A percentile compares a stretch with the other conserved stretches of the same genome.
Evolutionary conservation across 177 flowering plant genomes (phyloP).

Genomic region (Tripterygium wilfordii): DNA sequence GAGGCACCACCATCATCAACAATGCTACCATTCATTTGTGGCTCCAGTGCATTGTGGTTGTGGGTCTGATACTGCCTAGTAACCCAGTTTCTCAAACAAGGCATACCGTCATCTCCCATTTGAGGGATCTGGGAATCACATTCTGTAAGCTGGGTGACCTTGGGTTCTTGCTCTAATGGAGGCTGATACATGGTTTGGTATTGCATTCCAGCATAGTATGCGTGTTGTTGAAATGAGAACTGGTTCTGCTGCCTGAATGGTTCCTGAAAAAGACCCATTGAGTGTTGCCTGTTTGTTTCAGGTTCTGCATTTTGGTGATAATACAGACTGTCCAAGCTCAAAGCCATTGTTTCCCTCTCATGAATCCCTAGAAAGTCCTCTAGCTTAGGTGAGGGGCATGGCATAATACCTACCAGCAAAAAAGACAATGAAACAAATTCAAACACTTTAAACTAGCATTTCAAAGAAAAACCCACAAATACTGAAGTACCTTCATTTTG

Average conservation of each 20-base stretch:
- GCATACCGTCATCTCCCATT: slow-evolving; percentile 21
- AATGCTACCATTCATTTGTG: slow-evolving; percentile 22
- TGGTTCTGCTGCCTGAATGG: slow-evolving; percentile 25
- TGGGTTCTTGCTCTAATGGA: slow-evolving; percentile 20
- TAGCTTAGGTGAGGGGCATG: slow-evolving; percentile 67
- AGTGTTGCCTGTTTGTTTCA: slow-evolving; percentile 16
- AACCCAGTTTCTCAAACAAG: slow-evolving; percentile 43
- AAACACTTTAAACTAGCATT: too few species aligned
- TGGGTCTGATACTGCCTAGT: slow-evolving; percentile 20
- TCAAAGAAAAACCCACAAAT: background rate
- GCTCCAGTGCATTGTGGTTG: slow-evolving; percentile 25
- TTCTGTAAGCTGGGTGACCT: slow-evolving; percentile 20
- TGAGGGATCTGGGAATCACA: slow-evolving; percentile 20
- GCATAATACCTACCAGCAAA: background rate
- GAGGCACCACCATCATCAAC: slow-evolving; percentile 29
- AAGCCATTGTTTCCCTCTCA: slow-evolving; percentile 38
- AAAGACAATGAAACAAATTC: too few species aligned
- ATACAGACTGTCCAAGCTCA: slow-evolving; percentile 57
- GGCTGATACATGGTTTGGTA: slow-evolving; percentile 33
- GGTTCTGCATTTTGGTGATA: slow-evolving; percentile 28
- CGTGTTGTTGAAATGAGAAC: slow-evolving; percentile 22
- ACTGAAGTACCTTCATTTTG: slow-evolving; percentile 42
- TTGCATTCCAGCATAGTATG: slow-evolving; percentile 23
- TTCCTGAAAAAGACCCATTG: slow-evolving; percentile 22
- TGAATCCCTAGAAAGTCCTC: slow-evolving; percentile 61